Base-by-base conservation (phyloP, 163 green algal genomes). In the Scenedesmus sp. region DNA sequence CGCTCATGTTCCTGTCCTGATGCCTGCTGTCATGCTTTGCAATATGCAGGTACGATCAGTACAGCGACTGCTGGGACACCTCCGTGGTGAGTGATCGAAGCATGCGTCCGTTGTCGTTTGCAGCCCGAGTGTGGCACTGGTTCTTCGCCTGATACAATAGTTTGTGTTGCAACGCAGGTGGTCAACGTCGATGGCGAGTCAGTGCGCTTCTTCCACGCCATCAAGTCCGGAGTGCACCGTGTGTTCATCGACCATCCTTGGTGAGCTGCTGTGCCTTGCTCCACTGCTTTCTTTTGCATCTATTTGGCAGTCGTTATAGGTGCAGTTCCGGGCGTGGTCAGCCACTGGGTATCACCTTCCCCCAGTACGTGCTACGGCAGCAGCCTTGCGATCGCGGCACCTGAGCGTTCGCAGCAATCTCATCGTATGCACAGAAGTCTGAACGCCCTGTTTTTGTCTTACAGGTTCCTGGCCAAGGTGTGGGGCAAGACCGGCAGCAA, bases 401-500 rank as follows among this genome's bases (percentile, higher is more conserved):
- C n/a, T 20, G 43, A 12, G 30, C 40, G 3, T 16, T 82, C 10
- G 73, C 37, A 46, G 73, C 37, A 46, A n/a, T n/a, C n/a, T n/a
- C n/a, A n/a, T n/a, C n/a, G n/a, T n/a, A n/a, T n/a, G n/a, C n/a
- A n/a, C n/a, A n/a, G n/a, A n/a, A n/a, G 33, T 12, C 24, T 44
- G 73, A 46, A 13, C 40, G 33, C 13, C n/a, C 9, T 82, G 37
- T 53, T 53, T 43, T 7, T 5, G 7, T 53, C 37, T 35, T 49
- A 18, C 51, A 91, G 93, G 56, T 98, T 99, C 95, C 93, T 99
- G 86, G 97, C 96, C 83, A 99, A 99, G 95, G 96, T 99, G 78
- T 99, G 96, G 95, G 98, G 98, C 93, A 97, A 98, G 93, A 99
- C 98, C 42, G 98, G 98, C 65, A 95, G 93, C 94, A 99, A 99